A percentile compares a stretch with the other conserved stretches of the same genome.
Conservation (phyloP, 2,329 filamentous ascomycete genomes). For the Scytalidium lignicola region DNA sequence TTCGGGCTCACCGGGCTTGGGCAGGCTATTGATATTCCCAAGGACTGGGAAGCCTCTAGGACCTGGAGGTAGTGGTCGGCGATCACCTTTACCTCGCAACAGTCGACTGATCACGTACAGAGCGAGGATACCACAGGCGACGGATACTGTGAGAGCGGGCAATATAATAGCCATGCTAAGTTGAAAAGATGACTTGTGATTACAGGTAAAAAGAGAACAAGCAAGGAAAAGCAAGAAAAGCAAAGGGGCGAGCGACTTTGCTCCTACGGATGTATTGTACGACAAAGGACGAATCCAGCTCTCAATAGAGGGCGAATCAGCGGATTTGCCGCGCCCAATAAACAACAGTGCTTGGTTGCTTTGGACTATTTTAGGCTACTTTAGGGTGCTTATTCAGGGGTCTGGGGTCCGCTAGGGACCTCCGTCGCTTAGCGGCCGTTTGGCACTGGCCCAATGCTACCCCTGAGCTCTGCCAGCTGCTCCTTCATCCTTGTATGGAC, state of each 20-base stretch:
- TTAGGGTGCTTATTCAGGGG: too few relatives aligned
- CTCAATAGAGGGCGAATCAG: too few relatives aligned
- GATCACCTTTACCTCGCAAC: slow-evolving; percentile 2
- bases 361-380: too few relatives aligned
- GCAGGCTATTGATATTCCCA: slow-evolving; percentile 18
- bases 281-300: too few relatives aligned
- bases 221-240: slow-evolving; percentile 3
- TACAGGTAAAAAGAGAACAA: neutral
- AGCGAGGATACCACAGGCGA: slow-evolving; percentile 2
- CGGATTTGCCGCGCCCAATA: too few relatives aligned
- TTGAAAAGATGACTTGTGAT: neutral
- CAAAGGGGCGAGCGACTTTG: slow-evolving; percentile 1
- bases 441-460: too few relatives aligned
- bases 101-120: slow-evolving; percentile 5
- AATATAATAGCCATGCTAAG: slow-evolving; percentile 1
- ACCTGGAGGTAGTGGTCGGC: slow-evolving; percentile 4
- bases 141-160: slow-evolving; percentile 1
- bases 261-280: neutral
- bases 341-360: too few relatives aligned
- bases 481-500: too few relatives aligned
- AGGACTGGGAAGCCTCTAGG: slow-evolving; percentile 5
- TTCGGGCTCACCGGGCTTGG: slow-evolving; percentile 24
- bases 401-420: too few relatives aligned
- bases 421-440: too few relatives aligned
- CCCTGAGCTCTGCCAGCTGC: too few relatives aligned